These are phyloP conservation scores for Chlamydomonas sp. DNA, from an alignment of 139 green algal genomes.

Conservation along the genomic window DNA sequence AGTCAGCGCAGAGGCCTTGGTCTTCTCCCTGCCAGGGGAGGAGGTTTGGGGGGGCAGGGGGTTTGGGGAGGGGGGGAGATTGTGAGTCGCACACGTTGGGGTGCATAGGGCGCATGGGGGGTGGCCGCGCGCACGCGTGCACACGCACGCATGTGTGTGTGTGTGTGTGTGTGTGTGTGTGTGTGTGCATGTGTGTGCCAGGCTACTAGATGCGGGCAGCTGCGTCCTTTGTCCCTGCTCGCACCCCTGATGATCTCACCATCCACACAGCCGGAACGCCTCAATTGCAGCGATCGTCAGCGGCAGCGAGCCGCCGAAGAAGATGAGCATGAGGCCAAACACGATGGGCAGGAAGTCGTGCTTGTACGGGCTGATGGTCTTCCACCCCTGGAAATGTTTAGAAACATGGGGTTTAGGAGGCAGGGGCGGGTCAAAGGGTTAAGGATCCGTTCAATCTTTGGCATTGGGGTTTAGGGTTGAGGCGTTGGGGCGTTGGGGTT, in stretches of 20 bases:
- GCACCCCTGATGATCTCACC: too few species aligned
- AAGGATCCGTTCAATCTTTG: too few species aligned
- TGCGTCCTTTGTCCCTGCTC: too few species aligned
- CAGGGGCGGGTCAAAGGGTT: too few species aligned
- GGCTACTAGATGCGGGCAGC: too few species aligned
- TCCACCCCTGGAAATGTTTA: too few species aligned
- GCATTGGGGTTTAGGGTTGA: too few species aligned
- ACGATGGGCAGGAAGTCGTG: not conserved
- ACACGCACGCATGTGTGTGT: slow-evolving; percentile 5
- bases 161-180: slow-evolving; percentile 2
- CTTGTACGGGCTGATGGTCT: not conserved
- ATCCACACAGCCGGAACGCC: slow-evolving; percentile 14
- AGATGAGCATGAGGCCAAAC: slow-evolving; percentile 4
- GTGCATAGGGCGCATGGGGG: not conserved
- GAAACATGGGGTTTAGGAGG: too few species aligned
- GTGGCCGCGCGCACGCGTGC: not conserved
- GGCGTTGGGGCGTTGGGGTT: too few species aligned
- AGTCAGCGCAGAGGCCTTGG: not conserved
- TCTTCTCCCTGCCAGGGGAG: slow-evolving; percentile 2
- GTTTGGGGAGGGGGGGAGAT: not conserved
- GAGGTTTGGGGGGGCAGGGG: not conserved
- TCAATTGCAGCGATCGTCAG: slow-evolving; percentile 11
- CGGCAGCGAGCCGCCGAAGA: slow-evolving; percentile 6
- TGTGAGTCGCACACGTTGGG: not conserved
- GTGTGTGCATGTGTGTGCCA: not conserved